Conservation (phyloP, 768 basidiomycete species). For the Macrolepiota dolichaula region DNA sequence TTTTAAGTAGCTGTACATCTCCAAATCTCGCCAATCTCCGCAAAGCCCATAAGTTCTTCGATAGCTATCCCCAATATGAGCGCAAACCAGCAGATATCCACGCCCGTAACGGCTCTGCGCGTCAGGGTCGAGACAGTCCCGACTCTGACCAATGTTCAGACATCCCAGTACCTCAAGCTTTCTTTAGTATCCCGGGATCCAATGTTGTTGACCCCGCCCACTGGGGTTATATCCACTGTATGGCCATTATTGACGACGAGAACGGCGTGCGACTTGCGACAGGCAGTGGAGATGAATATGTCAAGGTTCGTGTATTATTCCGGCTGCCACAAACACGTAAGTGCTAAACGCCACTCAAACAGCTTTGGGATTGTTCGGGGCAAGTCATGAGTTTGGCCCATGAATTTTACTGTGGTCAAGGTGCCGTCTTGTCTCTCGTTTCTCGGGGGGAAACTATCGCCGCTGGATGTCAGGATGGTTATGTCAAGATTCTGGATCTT, state of each 20-base stretch:
- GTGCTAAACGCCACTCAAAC: not conserved
- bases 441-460: conserved; percentile 77
- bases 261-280: conserved; percentile 57
- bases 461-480: conserved; percentile 93
- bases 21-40: conserved; percentile 30
- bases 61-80: conserved; percentile 77
- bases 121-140: conserved; percentile 25
- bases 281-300: conserved; percentile 87
- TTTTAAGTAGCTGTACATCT: conserved; percentile 33
- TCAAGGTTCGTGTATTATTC: conserved; percentile 56
- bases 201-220: conserved; percentile 89
- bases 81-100: conserved; percentile 64
- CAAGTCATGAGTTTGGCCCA: conserved; percentile 44
- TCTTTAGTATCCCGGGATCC: conserved; percentile 54
- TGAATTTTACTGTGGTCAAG: conserved; percentile 68
- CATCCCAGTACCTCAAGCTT: conserved; percentile 29
- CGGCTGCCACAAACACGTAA: not conserved
- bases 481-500: conserved; percentile 86
- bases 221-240: conserved; percentile 91
- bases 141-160: conserved; percentile 26
- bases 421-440: conserved; percentile 81
- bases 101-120: conserved; percentile 50
- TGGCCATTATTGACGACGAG: conserved; percentile 38
- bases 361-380: conserved; percentile 70
- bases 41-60: conserved; percentile 87